Evolutionary conservation across 352 stramenopile species (phyloP), one percentile per base, ranked within the genome.

Genomic region (Globisporangium nagaii): DNA sequence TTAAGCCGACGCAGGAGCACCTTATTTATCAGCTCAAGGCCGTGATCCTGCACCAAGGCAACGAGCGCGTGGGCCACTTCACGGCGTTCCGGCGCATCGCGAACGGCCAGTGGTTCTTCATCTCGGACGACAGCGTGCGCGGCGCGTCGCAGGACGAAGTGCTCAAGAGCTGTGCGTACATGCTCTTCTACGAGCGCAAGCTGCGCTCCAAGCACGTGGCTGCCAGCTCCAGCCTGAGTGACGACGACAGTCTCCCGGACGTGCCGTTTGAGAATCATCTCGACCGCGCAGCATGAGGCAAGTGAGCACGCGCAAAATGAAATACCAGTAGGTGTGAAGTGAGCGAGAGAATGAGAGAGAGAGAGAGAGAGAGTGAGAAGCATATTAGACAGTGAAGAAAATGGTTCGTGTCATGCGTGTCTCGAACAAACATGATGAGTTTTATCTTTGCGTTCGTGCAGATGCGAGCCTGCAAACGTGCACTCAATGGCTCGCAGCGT

Each of bases 111-210:
- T 96, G 86, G 86, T 93, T 93, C 39, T 92, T 90, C 43, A 70
- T 93, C 39, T 96, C 86, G 45, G 86, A 96, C 64, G 83, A 90
- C 32, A 77, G 32, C 24, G 84, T 96, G 47, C 73, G 77, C 37
- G 65, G 78, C 20, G 86, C 70, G 6, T 62, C 61, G 1, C 57
- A 75, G 19, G 60, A 74, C 30, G 79, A 94, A 51, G 84, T 96
- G 41, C 62, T 90, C 34, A 58, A 58, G 24, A 86, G 79, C 46
- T 91, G 86, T 43, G 86, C 86, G 30, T 96, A 96, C 68, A 91
- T 96, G 80, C 57, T 96, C n/a, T 94, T 96, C 58, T 96, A 96
- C 65, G 82, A 93, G 61, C 86, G 84, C 22, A 89, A 88, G 43
- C 60, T 69, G 44, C 69, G 74, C 28, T 57, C 66, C 17, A 79